Conservation (phyloP, 1,284 basidiomycete species). For the Naganishia sp. region DNA sequence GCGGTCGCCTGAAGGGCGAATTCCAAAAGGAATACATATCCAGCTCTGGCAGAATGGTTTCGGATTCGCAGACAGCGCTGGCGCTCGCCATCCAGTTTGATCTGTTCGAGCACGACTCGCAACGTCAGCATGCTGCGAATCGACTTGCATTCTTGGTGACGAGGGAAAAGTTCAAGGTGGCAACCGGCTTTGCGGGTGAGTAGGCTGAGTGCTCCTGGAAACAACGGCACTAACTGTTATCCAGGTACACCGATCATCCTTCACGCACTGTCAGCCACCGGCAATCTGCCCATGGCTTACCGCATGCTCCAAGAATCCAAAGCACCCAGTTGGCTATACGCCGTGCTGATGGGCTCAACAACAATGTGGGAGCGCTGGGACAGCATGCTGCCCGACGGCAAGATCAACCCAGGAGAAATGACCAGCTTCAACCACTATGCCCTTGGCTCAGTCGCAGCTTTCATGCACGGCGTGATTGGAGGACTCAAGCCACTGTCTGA, state of each 20-base stretch:
- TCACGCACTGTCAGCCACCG: constrained; percentile 38
- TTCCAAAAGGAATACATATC: constrained; percentile 40
- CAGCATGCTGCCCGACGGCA: constrained; percentile 42
- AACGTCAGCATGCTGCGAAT: constrained; percentile 28
- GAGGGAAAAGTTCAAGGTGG: constrained; percentile 38
- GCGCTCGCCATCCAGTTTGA: constrained; percentile 37
- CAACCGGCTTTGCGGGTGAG: constrained; percentile 40
- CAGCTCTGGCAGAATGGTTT: constrained; percentile 33
- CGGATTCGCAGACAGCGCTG: constrained; percentile 39
- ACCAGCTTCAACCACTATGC: constrained; percentile 53
- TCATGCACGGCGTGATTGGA: constrained; percentile 44
- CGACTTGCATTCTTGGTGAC: constrained; percentile 36
- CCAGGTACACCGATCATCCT: constrained; percentile 45
- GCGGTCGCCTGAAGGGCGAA: constrained; percentile 31
- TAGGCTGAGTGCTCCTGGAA: background rate
- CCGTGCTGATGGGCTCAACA: constrained; percentile 48
- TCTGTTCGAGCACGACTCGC: constrained; percentile 28
- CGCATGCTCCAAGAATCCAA: constrained; percentile 49
- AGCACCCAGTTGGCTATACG: constrained; percentile 47
- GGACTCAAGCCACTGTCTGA: constrained; percentile 40
- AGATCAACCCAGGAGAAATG: constrained; percentile 50
- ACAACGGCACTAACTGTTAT: background rate
- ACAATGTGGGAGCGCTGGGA: constrained; percentile 52
- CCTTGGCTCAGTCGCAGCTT: constrained; percentile 45
- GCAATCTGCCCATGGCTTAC: constrained; percentile 42